Conservation (phyloP, 2,329 filamentous ascomycete species). For the Coniochaeta sp. region DNA sequence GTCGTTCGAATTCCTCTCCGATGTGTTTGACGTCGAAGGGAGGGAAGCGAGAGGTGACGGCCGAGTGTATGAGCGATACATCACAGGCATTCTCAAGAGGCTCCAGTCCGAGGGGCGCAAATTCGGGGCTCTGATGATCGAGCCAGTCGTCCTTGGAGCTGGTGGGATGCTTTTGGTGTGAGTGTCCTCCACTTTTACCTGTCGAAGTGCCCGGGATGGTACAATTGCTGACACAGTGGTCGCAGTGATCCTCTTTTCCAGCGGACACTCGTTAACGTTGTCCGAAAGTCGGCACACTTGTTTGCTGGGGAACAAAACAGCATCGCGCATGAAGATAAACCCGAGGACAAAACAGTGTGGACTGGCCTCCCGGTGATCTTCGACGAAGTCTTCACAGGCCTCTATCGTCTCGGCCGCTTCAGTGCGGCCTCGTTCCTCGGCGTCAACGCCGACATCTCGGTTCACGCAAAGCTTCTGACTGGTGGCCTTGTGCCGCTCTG, state of each 20-base stretch:
- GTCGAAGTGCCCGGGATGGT: too few species aligned
- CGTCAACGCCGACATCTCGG: conserved; percentile 64
- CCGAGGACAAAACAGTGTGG: conserved; percentile 38
- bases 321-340: conserved; percentile 5
- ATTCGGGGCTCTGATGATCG: conserved; percentile 72
- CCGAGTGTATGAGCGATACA: conserved; percentile 51
- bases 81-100: conserved; percentile 42
- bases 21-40: conserved; percentile 51
- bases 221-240: not conserved
- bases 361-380: conserved; percentile 70
- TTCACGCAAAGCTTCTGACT: conserved; percentile 78
- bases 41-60: conserved; percentile 37
- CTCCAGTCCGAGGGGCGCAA: conserved; percentile 50
- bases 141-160: conserved; percentile 73
- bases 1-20: conserved; percentile 30
- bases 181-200: conserved; percentile 21
- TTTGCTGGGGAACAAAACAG: conserved; percentile 26
- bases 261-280: conserved; percentile 56
- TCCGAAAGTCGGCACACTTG: conserved; percentile 51
- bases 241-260: conserved; percentile 74
- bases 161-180: conserved; percentile 78
- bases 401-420: conserved; percentile 72
- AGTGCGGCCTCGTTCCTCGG: conserved; percentile 63
- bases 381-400: conserved; percentile 81
- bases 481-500: conserved; percentile 73